Evolutionary conservation across 2,329 filamentous ascomycete genomes (phyloP), one percentile per base, ranked within the genome.

Genomic region (Fusarium tjaetaba): DNA sequence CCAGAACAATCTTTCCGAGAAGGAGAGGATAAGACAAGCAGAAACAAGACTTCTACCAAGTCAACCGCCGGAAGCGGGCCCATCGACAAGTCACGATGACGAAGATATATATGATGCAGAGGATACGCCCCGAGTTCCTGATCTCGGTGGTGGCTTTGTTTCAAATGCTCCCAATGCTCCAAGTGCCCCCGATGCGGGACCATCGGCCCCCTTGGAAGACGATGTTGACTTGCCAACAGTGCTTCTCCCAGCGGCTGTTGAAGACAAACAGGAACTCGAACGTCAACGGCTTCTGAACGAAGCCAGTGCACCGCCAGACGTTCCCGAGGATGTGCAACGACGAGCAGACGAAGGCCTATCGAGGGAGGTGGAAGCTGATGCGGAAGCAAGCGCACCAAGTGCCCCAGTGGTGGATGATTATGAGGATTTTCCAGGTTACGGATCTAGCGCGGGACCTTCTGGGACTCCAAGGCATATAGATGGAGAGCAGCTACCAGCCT

Each of bases 211-310:
- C 5, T 84, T 85, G 1, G 78, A 86, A n/a, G 85, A 85, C 24
- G 85, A 87, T 13, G 58, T 89, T 9, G 78, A 64, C 28, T 74
- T 62, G 15, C 75, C 65, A 30, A 74, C 74, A 10, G 74, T 81
- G 71, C 71, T 79, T 28, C 70, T 83, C 7, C 85, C 82, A 15
- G 71, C 61, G 18, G 41, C 56, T 10, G 66, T 59, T 20, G 93
- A 96, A 62, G 95, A 97, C 80, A 96, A 97, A 80, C 90, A 92
- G 75, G 94, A 97, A 79, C 84, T 94, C 11, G 93, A 95, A 79
- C 86, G 91, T 26, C 88, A 85, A 63, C 85, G 91, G 42, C 81
- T 94, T n/a, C 84, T 93, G 68, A 84, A 86, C 58, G 88, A 92
- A 76, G 89, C 89, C 13, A 93, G 91, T 79, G 88, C 89, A 14